These are phyloP conservation scores for Alternaria metachromatica DNA, from an alignment of 2,329 filamentous ascomycete genomes.

Conservation along the genomic window DNA sequence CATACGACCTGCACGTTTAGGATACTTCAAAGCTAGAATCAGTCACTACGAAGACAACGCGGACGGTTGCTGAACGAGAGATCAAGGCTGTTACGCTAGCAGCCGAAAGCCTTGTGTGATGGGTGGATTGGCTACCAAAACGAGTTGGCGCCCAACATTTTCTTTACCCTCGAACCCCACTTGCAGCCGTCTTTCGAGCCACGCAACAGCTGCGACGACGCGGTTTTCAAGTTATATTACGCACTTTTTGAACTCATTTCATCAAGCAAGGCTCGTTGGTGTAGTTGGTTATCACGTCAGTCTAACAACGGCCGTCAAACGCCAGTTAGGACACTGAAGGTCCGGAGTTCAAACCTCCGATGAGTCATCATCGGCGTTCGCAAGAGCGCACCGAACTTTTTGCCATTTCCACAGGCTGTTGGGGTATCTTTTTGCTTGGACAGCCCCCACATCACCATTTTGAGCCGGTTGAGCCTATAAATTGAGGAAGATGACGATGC, in stretches of 20 bases:
- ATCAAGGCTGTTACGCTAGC: background rate
- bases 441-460: background rate
- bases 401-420: background rate
- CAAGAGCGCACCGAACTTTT: background rate
- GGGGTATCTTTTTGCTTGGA: background rate
- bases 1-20: background rate
- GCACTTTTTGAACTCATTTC: background rate
- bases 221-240: background rate
- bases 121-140: background rate
- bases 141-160: background rate
- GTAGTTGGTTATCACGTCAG: constrained; percentile 58
- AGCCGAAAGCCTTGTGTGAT: background rate
- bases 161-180: background rate
- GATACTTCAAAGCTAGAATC: background rate
- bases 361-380: constrained; percentile 8
- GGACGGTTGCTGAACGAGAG: too few species aligned
- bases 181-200: background rate
- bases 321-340: constrained; percentile 13
- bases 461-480: background rate
- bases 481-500: background rate
- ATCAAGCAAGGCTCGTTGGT: constrained; percentile 43
- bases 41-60: too few species aligned
- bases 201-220: background rate
- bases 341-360: constrained; percentile 19
- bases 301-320: constrained; percentile 45